These are phyloP conservation scores for Trypanosoma melophagium DNA, from an alignment of 208 protist species.

Conservation along the genomic window DNA sequence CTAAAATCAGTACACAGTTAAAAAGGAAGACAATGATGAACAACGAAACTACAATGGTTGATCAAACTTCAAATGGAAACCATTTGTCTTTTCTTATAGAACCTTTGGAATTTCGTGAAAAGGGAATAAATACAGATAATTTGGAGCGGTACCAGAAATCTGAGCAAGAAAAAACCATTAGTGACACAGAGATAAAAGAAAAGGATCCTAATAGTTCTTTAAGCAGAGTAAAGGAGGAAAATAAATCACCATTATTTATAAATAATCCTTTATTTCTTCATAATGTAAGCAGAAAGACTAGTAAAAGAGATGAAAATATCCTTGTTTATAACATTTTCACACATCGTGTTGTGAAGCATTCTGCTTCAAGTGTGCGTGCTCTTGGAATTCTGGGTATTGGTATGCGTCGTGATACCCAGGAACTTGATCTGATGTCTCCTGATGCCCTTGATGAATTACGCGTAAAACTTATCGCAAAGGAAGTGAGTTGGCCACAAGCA, in stretches of 20 bases:
- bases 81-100: too few species aligned
- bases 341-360: constrained; percentile 56
- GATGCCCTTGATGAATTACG: constrained; percentile 46
- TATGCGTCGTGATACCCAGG: constrained; percentile 38
- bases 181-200: too few species aligned
- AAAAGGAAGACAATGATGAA: background rate
- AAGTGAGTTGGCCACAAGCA: constrained; percentile 57
- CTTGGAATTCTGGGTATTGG: constrained; percentile 66
- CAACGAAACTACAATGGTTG: background rate
- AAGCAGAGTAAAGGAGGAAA: background rate
- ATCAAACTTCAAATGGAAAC: too few species aligned
- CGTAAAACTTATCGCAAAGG: constrained; percentile 34
- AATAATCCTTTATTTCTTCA: constrained; percentile 3
- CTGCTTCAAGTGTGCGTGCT: constrained; percentile 40
- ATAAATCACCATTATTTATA: background rate
- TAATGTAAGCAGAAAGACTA: background rate
- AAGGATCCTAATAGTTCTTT: background rate
- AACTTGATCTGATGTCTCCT: constrained; percentile 47
- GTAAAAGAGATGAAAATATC: constrained; percentile 2
- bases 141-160: background rate
- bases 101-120: too few species aligned
- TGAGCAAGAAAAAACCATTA: background rate
- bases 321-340: constrained; percentile 88
- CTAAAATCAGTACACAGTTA: background rate
- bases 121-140: background rate